Conservation (phyloP, 805 yeast genomes). For the Schwanniomyces polymorphus region DNA sequence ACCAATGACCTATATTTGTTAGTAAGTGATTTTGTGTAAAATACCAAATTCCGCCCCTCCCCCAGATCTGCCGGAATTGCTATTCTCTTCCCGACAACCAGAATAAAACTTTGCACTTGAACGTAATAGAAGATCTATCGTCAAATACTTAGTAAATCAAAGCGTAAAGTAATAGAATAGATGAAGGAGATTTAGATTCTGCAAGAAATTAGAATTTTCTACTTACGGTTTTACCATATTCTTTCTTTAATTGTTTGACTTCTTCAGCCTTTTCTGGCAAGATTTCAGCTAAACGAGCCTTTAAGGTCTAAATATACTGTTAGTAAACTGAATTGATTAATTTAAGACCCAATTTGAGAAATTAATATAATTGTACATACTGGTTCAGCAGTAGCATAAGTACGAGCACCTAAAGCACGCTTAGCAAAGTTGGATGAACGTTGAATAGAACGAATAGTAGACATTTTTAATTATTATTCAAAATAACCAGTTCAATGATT, state of each 20-base stretch:
- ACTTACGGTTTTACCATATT: conserved; percentile 79
- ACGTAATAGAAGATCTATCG: background rate
- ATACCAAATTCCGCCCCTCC: background rate
- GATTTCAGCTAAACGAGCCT: conserved; percentile 90
- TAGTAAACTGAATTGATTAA: background rate
- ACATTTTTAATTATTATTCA: conserved; percentile 17
- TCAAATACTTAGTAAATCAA: background rate
- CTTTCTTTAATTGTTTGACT: conserved; percentile 85
- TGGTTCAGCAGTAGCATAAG: conserved; percentile 40
- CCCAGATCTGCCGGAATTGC: background rate
- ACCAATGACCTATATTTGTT: conserved; percentile 37
- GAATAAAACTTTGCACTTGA: background rate
- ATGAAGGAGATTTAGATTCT: background rate
- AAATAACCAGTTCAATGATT: background rate
- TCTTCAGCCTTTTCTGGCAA: conserved; percentile 91
- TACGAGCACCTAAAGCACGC: conserved; percentile 24
- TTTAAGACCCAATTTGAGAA: background rate
- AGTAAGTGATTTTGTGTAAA: conserved; percentile 9
- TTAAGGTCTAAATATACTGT: conserved; percentile 56
- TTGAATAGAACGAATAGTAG: conserved; percentile 37
- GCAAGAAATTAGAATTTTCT: conserved; percentile 1
- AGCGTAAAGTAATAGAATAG: background rate
- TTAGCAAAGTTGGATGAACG: conserved; percentile 31
- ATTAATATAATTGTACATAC: conserved; percentile 11
- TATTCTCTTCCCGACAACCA: background rate